These are phyloP conservation scores for Reticulascus tulasneorum DNA, from an alignment of 2,329 filamentous ascomycete genomes.

Conservation along the genomic window DNA sequence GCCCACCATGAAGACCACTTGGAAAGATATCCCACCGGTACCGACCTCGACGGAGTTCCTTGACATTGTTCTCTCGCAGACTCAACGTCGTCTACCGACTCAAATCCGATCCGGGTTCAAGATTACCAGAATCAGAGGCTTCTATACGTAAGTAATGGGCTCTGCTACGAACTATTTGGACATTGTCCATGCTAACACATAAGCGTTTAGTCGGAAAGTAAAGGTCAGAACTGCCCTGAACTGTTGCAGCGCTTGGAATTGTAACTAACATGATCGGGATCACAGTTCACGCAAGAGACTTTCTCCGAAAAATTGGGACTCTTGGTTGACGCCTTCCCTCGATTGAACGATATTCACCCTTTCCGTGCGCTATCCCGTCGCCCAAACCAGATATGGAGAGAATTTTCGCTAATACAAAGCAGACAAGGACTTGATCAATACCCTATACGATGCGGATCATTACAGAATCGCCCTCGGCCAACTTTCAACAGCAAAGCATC, in stretches of 20 bases:
- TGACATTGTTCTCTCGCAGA: conserved; percentile 92
- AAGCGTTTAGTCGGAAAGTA: no score
- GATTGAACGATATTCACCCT: conserved; percentile 89
- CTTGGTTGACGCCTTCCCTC: conserved; percentile 90
- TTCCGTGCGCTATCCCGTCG: no score
- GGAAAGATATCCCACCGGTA: conserved; percentile 80
- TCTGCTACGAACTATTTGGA: no score
- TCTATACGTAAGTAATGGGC: no score
- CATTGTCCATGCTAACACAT: no score
- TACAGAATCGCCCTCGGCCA: conserved; percentile 96
- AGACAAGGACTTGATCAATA: conserved; percentile 78
- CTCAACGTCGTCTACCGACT: conserved; percentile 87
- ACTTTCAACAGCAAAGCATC: conserved; percentile 89
- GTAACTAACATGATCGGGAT: no score
- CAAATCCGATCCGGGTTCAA: conserved; percentile 96
- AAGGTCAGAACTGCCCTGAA: no score
- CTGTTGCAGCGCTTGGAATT: no score
- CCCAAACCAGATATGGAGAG: no score
- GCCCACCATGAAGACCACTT: conserved; percentile 55
- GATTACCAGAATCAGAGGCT: conserved; percentile 66
- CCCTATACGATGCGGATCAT: conserved; percentile 96
- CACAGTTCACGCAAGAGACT: conserved; percentile 96
- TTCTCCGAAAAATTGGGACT: conserved; percentile 89
- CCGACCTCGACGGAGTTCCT: conserved; percentile 94
- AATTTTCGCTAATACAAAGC: conserved; percentile 32